Evolutionary conservation across 225 moss, liverwort and hornwort genomes (phyloP).

Genomic region (Straminergon stramineum): DNA sequence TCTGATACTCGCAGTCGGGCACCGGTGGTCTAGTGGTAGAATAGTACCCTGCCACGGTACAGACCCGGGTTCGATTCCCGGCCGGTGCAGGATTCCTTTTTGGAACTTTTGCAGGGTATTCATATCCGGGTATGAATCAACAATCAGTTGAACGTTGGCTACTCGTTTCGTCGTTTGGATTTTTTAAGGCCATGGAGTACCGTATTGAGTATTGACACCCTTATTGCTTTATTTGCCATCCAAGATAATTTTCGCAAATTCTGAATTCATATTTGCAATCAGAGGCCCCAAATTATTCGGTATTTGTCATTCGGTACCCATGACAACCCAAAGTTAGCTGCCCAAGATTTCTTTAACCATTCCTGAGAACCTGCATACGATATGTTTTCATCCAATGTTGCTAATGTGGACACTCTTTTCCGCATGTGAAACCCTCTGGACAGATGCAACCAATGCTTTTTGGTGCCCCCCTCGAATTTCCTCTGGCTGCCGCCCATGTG

Average conservation of each 20-base stretch:
- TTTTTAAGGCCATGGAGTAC: too few species aligned
- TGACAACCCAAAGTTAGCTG: neutral
- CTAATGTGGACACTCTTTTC: neutral
- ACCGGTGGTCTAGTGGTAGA: slow-evolving; percentile 6
- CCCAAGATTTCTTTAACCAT: neutral
- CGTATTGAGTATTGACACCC: too few species aligned
- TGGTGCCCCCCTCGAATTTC: too few species aligned
- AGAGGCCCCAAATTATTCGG: too few species aligned
- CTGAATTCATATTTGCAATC: too few species aligned
- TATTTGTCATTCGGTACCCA: neutral
- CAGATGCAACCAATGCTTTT: neutral
- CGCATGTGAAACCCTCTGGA: neutral
- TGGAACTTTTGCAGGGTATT: too few species aligned
- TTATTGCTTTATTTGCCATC: too few species aligned
- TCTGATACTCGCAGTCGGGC: accelerated
- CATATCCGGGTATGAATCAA: too few species aligned
- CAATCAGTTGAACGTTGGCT: neutral
- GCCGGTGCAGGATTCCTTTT: neutral
- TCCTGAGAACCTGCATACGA: neutral
- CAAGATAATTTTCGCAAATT: too few species aligned
- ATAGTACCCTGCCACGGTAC: slow-evolving; percentile 9
- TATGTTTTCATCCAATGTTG: neutral
- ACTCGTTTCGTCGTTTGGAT: neutral
- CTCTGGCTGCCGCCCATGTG: too few species aligned
- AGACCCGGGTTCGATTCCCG: slow-evolving; percentile 6